These are phyloP conservation scores for Corylus heterophylla DNA, from an alignment of 306 rosid genomes.

Conservation along the genomic window DNA sequence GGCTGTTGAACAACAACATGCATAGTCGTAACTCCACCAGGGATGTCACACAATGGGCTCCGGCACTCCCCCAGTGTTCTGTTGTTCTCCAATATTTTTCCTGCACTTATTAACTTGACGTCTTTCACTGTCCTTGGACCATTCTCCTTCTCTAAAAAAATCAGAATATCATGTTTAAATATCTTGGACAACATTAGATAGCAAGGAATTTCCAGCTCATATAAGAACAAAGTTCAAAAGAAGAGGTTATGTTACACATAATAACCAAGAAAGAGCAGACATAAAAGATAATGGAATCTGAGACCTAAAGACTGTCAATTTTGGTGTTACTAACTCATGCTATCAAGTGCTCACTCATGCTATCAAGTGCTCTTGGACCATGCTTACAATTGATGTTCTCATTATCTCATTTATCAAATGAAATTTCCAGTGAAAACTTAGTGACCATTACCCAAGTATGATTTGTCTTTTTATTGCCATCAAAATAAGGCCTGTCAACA, in stretches of 20 bases:
- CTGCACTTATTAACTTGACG: constrained; percentile 85
- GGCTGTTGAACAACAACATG: constrained; percentile 84
- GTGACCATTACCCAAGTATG: neutral
- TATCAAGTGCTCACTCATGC: neutral
- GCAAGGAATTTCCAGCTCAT: neutral
- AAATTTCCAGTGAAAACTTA: neutral
- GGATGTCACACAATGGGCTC: constrained; percentile 76
- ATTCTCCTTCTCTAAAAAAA: constrained; percentile 67
- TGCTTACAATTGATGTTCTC: neutral
- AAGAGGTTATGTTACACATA: neutral
- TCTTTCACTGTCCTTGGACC: constrained; percentile 91
- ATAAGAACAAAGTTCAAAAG: neutral
- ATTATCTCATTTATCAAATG: neutral
- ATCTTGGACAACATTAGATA: constrained; percentile 8
- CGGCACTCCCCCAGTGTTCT: constrained; percentile 84
- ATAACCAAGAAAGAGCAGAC: neutral
- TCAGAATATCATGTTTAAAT: constrained; percentile 4
- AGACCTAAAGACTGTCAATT: neutral
- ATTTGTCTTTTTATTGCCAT: neutral
- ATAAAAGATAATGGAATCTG: constrained; percentile 4
- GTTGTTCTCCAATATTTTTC: constrained; percentile 79
- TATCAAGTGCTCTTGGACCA: neutral
- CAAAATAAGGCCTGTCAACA: neutral
- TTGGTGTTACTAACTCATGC: neutral
- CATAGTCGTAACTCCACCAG: constrained; percentile 89